Evolutionary conservation across 768 basidiomycete genomes (phyloP), one percentile per base, ranked within the genome.

Genomic region (Mycena crocata): DNA sequence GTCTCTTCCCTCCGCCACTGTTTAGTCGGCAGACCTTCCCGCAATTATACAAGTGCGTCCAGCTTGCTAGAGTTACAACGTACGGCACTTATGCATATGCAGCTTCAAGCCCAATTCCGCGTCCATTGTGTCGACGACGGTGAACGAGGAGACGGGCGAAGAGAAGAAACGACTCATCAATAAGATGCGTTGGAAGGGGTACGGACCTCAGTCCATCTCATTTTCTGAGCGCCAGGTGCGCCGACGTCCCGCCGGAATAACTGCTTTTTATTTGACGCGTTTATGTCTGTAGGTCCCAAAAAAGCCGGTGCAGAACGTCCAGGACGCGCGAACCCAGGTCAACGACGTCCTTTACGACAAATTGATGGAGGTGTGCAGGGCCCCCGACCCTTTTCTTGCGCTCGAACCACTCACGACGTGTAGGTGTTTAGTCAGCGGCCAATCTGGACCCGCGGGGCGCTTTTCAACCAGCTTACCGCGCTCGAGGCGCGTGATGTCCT

Each of bases 91-190:
- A 62, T 35, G 14, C 40, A 45, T 21, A 24, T 44, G 8, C 62
- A 95, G 93, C 62, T 95, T 92, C 82, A 93, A 92, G 73, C 83
- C 89, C 5, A 95, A 93, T 71, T 80, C 89, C 14, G 88, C 91
- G 2, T 94, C 94, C 0, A 87, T 93, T 68, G 80, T 86, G 2
- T 85, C 91, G 8, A 91, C 88, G 7, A 79, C 86, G 19, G 78
- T 91, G 14, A 89, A 92, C 71, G 91, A 90, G 74, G 87, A 87
- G 66, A 95, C 92, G 0, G 93, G 94, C 28, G 89, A 92, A 72
- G 93, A 94, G 76, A 89, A 86, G 73, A 92, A 91, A 69, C 85
- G 94, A 3, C 82, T 94, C n/a, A 92, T 96, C 64, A 96, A 95
- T 75, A 86, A 85, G 64, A 89, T 90, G 83, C 86, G 93, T n/a